A percentile compares a stretch with the other conserved stretches of the same genome.
phyloP scores from a whole-genome alignment of 768 basidiomycete species.

The Boletales sp. region DNA sequence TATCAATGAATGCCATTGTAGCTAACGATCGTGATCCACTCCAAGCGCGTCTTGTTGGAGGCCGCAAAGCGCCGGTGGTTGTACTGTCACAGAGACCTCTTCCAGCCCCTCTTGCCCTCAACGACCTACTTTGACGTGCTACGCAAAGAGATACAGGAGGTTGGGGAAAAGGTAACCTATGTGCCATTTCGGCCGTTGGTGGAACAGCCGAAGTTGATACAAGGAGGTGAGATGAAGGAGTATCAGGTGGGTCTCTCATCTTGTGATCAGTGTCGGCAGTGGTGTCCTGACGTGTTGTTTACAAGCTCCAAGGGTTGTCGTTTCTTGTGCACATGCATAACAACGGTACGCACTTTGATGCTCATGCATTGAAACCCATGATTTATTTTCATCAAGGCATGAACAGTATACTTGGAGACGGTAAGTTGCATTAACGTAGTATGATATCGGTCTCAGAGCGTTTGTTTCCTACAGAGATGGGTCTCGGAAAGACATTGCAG shows the following conservation, averaged over 20 bases:
- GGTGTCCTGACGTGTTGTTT: not conserved
- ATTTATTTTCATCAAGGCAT: constrained; percentile 37
- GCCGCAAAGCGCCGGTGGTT: constrained; percentile 45
- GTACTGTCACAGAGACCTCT: constrained; percentile 39
- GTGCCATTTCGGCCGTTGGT: constrained; percentile 38
- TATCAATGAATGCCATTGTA: constrained; percentile 12
- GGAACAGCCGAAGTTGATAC: constrained; percentile 48
- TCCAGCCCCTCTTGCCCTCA: constrained; percentile 45
- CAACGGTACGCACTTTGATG: constrained; percentile 41
- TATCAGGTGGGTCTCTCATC: constrained; percentile 48
- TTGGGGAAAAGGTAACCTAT: constrained; percentile 25
- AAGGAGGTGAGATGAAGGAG: constrained; percentile 62
- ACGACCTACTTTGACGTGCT: constrained; percentile 39
- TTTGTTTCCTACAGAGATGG: constrained; percentile 42
- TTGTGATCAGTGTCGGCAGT: constrained; percentile 4
- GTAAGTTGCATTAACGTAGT: constrained; percentile 30
- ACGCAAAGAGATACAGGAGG: constrained; percentile 26
- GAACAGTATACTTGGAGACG: constrained; percentile 72
- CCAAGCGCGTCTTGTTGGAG: constrained; percentile 37
- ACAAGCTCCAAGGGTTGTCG: constrained; percentile 56
- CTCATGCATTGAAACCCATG: no score
- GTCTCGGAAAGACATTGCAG: constrained; percentile 64
- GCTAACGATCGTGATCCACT: constrained; percentile 40
- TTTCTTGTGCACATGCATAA: constrained; percentile 65
- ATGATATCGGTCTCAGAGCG: not conserved